Conservation (phyloP, 345 rosid genomes). For the Camelina sativa region DNA sequence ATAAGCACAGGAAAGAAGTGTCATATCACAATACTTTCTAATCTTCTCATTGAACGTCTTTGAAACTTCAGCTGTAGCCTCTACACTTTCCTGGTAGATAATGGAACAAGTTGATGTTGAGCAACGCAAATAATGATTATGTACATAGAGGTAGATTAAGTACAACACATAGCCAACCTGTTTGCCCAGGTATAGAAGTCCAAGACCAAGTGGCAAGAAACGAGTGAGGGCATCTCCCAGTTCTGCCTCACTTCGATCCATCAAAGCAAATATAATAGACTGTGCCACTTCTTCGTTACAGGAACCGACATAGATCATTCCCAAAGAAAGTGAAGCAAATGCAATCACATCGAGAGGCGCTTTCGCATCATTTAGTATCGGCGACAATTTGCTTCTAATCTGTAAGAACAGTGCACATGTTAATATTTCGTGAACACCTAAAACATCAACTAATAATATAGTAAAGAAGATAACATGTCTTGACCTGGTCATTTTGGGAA, state of each 20-base stretch:
- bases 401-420: constrained; percentile 44
- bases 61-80: constrained; percentile 96
- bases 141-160: constrained; percentile 5
- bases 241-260: constrained; percentile 89
- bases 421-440: constrained; percentile 2
- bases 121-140: background rate
- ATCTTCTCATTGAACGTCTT: constrained; percentile 93
- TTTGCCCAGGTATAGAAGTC: constrained; percentile 96
- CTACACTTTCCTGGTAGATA: constrained; percentile 75
- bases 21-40: constrained; percentile 88
- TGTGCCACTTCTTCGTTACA: constrained; percentile 98
- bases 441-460: constrained; percentile 25
- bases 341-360: constrained; percentile 85
- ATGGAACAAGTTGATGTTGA: constrained; percentile 16
- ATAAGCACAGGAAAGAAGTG: constrained; percentile 94
- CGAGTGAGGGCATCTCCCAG: constrained; percentile 81
- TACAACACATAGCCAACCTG: constrained; percentile 56
- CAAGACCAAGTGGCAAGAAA: constrained; percentile 90
- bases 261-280: constrained; percentile 81
- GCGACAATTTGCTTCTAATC: constrained; percentile 68
- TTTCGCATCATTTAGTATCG: constrained; percentile 70
- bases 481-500: constrained; percentile 76
- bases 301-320: constrained; percentile 90
- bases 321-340: constrained; percentile 87
- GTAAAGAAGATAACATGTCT: constrained; percentile 18